These are phyloP conservation scores for Amaranthus hypochondriacus DNA, from an alignment of 148 eudicot genomes.

Conservation along the genomic window DNA sequence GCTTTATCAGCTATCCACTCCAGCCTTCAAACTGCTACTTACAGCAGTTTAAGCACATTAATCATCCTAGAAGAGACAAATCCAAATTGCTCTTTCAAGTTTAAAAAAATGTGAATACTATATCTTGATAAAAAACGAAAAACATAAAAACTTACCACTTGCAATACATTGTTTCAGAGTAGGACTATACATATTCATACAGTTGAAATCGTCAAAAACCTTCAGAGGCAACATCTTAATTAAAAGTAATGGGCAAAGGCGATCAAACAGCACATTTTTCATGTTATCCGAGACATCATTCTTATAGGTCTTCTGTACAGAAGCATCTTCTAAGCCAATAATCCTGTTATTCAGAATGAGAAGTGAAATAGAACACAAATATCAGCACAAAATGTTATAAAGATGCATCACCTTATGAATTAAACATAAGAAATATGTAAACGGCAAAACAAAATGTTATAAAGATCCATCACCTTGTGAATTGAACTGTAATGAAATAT, in stretches of 20 bases:
- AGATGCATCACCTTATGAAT: too few relatives aligned
- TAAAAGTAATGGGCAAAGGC: constrained; percentile 69
- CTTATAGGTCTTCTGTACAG: constrained; percentile 19
- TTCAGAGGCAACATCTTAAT: constrained; percentile 71
- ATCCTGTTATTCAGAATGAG: constrained; percentile 18
- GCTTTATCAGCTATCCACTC: not conserved
- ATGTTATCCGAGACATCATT: constrained; percentile 20
- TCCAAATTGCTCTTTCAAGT: not conserved
- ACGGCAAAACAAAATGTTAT: too few relatives aligned
- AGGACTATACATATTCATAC: constrained; percentile 52
- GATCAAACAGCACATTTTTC: constrained; percentile 46
- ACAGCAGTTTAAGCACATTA: not conserved
- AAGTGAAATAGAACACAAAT: not conserved
- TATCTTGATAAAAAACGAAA: not conserved
- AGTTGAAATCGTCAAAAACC: constrained; percentile 58
- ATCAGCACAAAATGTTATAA: not conserved
- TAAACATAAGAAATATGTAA: too few relatives aligned
- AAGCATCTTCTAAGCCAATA: constrained; percentile 18
- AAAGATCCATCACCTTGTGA: too few relatives aligned
- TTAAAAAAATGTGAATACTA: not conserved
- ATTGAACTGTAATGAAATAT: too few relatives aligned
- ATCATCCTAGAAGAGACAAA: not conserved
- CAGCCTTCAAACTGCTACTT: not conserved
- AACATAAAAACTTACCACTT: constrained; percentile 22
- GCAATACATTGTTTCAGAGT: constrained; percentile 14